Base-by-base conservation (phyloP, 2,329 filamentous ascomycete species). In the Aspergillus sergii region DNA sequence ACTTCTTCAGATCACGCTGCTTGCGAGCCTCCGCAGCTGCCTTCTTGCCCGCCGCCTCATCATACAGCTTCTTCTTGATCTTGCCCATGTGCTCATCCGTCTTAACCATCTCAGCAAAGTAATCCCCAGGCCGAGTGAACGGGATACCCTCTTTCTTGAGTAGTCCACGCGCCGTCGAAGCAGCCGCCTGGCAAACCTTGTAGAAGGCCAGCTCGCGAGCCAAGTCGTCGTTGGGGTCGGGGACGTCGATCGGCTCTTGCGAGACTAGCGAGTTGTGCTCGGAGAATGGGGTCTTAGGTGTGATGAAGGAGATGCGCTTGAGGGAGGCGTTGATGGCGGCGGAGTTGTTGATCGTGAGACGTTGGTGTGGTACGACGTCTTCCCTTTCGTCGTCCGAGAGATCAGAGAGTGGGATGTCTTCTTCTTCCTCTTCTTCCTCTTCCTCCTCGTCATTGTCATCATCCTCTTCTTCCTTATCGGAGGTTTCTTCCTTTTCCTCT, bases 21-120 rank as follows among this genome's bases (percentile, higher is more conserved):
- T 93, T 93, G 76, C 93, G 88, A 8, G 95, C 95, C 79, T 99
- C 95, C 28, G 91, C 89, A 32, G 93, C 87, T 0, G 95, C 94
- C 84, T 97, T 97, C 85, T 97, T 97, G 65, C 88, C 85, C 12
- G 94, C 92, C 0, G 94, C 95, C 75, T 96, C 93, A 73, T 98
- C 94, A 66, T 97, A 86, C 73, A 98, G 83, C 85, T 96, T 96
- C 74, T 90, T 88, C 85, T 96, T 96, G 77, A 99, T 92, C 85
- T 92, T 94, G 76, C 92, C 92, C 95, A 99, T 99, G 79, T 97
- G 95, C 73, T 96, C 94, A 76, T 99, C 95, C 73, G 90, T 92
- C 87, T 98, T 98, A 73, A 97, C 90, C 94, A 98, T 99, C 84
- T 99, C 95, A 51, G 95, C 95, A 73, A 99, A 99, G 82, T 96